Evolutionary conservation across 2,329 filamentous ascomycete genomes (phyloP).

Genomic region (Xylaria arbuscula): DNA sequence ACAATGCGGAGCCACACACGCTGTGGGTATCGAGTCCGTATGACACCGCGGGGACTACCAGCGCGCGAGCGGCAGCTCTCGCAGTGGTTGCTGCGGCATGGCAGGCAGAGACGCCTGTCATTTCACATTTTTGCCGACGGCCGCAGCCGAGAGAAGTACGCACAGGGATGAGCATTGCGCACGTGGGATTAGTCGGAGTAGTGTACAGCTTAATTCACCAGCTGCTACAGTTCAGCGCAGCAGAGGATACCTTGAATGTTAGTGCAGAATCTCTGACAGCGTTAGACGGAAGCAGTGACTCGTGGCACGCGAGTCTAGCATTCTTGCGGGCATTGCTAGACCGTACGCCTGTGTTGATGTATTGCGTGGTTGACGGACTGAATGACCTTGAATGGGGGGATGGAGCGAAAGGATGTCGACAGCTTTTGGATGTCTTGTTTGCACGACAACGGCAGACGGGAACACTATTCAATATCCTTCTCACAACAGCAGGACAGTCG

Average conservation of each 20-base stretch:
- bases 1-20: slow-evolving; percentile 9
- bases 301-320: slow-evolving; percentile 24
- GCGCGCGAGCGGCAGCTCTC: slow-evolving; percentile 32
- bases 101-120: slow-evolving; percentile 34
- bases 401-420: slow-evolving; percentile 21
- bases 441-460: slow-evolving; percentile 14
- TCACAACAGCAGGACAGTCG: slow-evolving; percentile 39
- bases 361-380: slow-evolving; percentile 31
- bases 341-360: slow-evolving; percentile 26
- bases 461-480: slow-evolving; percentile 28
- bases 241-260: slow-evolving; percentile 6
- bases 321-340: slow-evolving; percentile 23
- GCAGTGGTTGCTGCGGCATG: slow-evolving; percentile 26
- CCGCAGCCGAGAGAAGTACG: slow-evolving; percentile 14
- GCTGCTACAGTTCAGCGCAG: slow-evolving; percentile 31
- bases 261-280: slow-evolving; percentile 15
- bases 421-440: slow-evolving; percentile 33
- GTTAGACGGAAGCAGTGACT: slow-evolving; percentile 10
- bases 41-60: slow-evolving; percentile 27
- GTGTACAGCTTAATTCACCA: slow-evolving; percentile 35
- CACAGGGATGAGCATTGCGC: slow-evolving; percentile 24
- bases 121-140: slow-evolving; percentile 37
- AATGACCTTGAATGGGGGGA: slow-evolving; percentile 35
- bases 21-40: slow-evolving; percentile 39
- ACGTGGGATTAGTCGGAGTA: slow-evolving; percentile 32